These are phyloP conservation scores for Rhododendron williamsianum DNA, from an alignment of 148 eudicot species.

Conservation along the genomic window DNA sequence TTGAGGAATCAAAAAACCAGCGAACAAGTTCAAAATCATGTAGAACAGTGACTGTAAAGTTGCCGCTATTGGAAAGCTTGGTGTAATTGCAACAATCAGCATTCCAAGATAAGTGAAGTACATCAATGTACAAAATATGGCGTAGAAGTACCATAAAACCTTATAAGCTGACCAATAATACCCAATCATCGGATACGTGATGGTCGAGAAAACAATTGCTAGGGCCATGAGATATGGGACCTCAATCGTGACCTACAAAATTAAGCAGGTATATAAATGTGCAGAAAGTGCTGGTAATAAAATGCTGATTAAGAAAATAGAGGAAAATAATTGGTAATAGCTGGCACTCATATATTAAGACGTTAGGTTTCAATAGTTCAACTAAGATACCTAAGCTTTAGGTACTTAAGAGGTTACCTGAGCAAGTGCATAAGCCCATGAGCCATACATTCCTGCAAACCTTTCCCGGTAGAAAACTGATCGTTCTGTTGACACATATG, in stretches of 20 bases:
- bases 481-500: too few species aligned
- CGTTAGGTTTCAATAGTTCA: neutral
- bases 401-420: too few species aligned
- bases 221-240: conserved; percentile 54
- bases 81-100: conserved; percentile 43
- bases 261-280: neutral
- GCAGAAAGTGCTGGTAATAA: neutral
- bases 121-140: conserved; percentile 41
- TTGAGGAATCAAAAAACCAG: conserved; percentile 60
- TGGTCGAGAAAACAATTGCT: conserved; percentile 40
- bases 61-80: conserved; percentile 34
- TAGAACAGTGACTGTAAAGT: conserved; percentile 41
- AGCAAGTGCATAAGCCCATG: too few species aligned
- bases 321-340: too few species aligned
- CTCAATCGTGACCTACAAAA: conserved; percentile 28
- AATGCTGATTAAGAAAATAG: too few species aligned
- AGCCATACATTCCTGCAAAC: too few species aligned
- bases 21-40: conserved; percentile 48
- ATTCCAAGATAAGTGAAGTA: conserved; percentile 66
- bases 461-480: too few species aligned
- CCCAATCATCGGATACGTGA: neutral
- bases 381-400: neutral
- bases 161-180: neutral
- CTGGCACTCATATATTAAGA: neutral
- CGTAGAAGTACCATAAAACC: neutral